Evolutionary conservation across 345 rosid species (phyloP), one percentile per base, ranked within the genome.

Genomic region (Anacardium occidentale): DNA sequence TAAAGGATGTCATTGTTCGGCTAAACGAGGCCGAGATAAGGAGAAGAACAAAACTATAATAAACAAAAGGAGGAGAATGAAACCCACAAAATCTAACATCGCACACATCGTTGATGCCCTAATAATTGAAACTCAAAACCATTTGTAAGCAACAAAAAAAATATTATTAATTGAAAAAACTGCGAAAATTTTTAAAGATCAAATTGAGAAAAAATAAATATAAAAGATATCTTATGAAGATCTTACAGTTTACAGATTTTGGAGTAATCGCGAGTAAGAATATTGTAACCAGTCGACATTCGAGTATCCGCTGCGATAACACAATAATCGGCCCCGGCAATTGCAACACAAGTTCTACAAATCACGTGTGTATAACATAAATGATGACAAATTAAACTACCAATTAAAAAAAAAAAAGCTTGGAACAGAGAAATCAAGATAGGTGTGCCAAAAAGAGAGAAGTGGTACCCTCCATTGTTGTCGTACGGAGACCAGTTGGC

Each of bases 221-320:
- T 1, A 50, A 29, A 29, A 20, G 21, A 50, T 3, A 51, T 25
- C 9, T 18, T 42, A 45, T 34, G 18, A 75, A 24, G 29, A 13
- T 6, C 67, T 88, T 74, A 96, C 99, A 93, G 80, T 78, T 88
- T 80, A 80, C 82, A 86, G 68, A 93, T 84, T 84, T 96, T 91
- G 68, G 98, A 96, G 88, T 91, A 91, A 29, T 96, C 98, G 52
- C 99, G 93, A 61, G 86, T 82, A 70, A 93, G 94, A 66, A 96
- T 90, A 75, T 76, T 91, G 87, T 93, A 96, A 54, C 99, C 98
- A 2, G 90, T 87, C 52, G 95, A 93, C 98, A 96, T 87, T n/a
- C 97, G 89, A 59, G 98, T 93, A 77, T 96, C 99, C 9, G 98
- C 97, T 0, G 99, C 98, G 59, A 93, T 79, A 7, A 96, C 99